These are phyloP conservation scores for Podospora bellae-mahoneyi DNA, from an alignment of 495 filamentous ascomycete species.

Conservation along the genomic window DNA sequence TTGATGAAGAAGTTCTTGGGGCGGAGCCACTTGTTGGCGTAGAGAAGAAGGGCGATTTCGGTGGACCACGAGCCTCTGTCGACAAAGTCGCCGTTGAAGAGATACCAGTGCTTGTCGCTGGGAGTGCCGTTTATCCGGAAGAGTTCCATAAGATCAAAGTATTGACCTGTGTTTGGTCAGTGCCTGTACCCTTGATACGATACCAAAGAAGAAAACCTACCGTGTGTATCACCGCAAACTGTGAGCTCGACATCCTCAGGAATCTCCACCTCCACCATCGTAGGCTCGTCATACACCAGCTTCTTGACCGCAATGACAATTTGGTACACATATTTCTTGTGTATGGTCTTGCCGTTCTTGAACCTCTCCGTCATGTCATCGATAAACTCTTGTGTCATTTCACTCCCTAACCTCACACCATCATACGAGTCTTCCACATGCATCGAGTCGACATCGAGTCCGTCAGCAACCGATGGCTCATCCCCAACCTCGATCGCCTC, in stretches of 20 bases:
- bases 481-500: constrained; percentile 93
- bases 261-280: constrained; percentile 93
- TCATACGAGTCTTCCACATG: constrained; percentile 80
- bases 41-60: constrained; percentile 89
- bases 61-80: constrained; percentile 97
- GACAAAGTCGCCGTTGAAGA: constrained; percentile 99
- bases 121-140: constrained; percentile 89
- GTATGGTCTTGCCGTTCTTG: constrained; percentile 91
- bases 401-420: constrained; percentile 68
- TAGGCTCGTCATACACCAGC: constrained; percentile 86
- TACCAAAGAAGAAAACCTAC: constrained; percentile 41
- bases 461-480: constrained; percentile 85
- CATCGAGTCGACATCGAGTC: constrained; percentile 81
- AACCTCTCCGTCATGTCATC: constrained; percentile 95
- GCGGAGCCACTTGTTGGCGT: constrained; percentile 93
- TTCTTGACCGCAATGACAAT: constrained; percentile 88
- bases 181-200: neutral
- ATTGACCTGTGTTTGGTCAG: constrained; percentile 67
- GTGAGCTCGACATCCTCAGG: constrained; percentile 73
- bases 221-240: constrained; percentile 97
- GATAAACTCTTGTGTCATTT: constrained; percentile 96
- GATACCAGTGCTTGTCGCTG: constrained; percentile 78
- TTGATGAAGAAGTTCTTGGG: constrained; percentile 91
- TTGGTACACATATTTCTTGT: constrained; percentile 95
- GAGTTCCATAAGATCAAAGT: constrained; percentile 93